A percentile compares a stretch with the other conserved stretches of the same genome.
Evolutionary conservation across 331 rosid genomes (phyloP).

Genomic region (Rhamnella rubrinervis): DNA sequence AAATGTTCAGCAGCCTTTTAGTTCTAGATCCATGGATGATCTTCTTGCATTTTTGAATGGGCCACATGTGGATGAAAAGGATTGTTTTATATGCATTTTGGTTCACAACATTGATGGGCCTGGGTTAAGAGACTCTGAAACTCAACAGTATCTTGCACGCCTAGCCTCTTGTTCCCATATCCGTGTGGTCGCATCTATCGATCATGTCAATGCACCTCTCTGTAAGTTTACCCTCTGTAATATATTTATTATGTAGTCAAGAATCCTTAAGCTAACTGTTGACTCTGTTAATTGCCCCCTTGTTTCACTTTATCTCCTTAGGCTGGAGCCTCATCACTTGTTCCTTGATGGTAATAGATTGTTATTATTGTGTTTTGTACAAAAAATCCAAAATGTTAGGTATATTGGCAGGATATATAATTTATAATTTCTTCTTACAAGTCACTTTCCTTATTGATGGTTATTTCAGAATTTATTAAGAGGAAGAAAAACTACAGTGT

Average conservation of each 20-base stretch:
- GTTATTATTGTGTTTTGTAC: neutral
- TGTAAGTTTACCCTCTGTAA: conserved; percentile 45
- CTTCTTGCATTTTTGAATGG: conserved; percentile 71
- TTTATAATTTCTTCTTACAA: neutral
- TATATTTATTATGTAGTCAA: neutral
- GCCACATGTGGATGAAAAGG: conserved; percentile 41
- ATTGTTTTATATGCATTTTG: conserved; percentile 55
- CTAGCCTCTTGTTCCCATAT: conserved; percentile 72
- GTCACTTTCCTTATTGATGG: neutral
- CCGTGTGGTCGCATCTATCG: conserved; percentile 72
- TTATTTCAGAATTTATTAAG: neutral
- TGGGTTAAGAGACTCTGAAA: conserved; percentile 79
- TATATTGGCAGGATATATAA: neutral
- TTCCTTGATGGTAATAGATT: neutral
- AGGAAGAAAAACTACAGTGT: neutral
- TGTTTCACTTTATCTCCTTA: neutral
- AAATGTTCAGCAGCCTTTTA: conserved; percentile 55
- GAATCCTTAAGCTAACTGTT: conserved; percentile 4
- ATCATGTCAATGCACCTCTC: conserved; percentile 80
- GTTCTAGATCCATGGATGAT: conserved; percentile 71
- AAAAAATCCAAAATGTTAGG: neutral
- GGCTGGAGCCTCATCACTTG: conserved; percentile 5
- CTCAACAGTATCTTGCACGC: conserved; percentile 72
- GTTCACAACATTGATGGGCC: conserved; percentile 94
- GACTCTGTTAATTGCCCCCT: neutral